Evolutionary conservation across 768 basidiomycete species (phyloP).

Genomic region (Pisolithus marmoratus): DNA sequence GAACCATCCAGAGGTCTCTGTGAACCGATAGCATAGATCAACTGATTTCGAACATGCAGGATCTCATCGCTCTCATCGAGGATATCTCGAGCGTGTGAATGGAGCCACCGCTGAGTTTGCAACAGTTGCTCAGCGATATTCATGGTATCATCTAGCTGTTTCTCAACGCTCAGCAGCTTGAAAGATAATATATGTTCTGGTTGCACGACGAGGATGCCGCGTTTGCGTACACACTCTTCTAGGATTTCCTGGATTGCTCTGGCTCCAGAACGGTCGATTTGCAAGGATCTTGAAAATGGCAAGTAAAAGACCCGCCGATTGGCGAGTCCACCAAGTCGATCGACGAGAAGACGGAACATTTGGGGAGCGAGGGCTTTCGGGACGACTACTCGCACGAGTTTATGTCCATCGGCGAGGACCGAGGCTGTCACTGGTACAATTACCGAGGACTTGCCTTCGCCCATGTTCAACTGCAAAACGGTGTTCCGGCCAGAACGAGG

Average conservation of each 20-base stretch:
- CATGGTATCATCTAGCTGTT: slow-evolving; percentile 9
- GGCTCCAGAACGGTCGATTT: slow-evolving; percentile 13
- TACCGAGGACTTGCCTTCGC: slow-evolving; percentile 48
- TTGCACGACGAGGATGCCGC: slow-evolving; percentile 43
- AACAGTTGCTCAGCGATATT: slow-evolving; percentile 17
- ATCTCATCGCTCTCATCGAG: slow-evolving; percentile 28
- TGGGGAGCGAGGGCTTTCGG: slow-evolving; percentile 42
- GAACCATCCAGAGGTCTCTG: slow-evolving; percentile 33
- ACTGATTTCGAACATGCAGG: slow-evolving; percentile 40
- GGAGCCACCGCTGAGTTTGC: slow-evolving; percentile 21
- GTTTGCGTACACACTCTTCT: slow-evolving; percentile 31
- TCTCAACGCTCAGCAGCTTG: slow-evolving; percentile 42
- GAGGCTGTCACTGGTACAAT: slow-evolving; percentile 42
- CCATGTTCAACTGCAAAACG: slow-evolving; percentile 50
- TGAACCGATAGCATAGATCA: slow-evolving; percentile 39
- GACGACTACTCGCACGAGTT: slow-evolving; percentile 43
- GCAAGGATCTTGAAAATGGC: slow-evolving; percentile 43
- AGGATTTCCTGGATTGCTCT: slow-evolving; percentile 28
- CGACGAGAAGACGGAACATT: slow-evolving; percentile 44
- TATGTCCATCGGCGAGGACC: slow-evolving; percentile 37
- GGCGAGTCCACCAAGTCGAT: slow-evolving; percentile 37
- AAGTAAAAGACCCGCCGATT: slow-evolving; percentile 45
- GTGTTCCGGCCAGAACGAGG: slow-evolving; percentile 34
- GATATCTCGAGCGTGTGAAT: slow-evolving; percentile 21
- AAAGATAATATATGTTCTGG: slow-evolving; percentile 53